Evolutionary conservation across 208 protist species (phyloP), one percentile per base, ranked within the genome.

Genomic region (Wallacemonas collosoma): DNA sequence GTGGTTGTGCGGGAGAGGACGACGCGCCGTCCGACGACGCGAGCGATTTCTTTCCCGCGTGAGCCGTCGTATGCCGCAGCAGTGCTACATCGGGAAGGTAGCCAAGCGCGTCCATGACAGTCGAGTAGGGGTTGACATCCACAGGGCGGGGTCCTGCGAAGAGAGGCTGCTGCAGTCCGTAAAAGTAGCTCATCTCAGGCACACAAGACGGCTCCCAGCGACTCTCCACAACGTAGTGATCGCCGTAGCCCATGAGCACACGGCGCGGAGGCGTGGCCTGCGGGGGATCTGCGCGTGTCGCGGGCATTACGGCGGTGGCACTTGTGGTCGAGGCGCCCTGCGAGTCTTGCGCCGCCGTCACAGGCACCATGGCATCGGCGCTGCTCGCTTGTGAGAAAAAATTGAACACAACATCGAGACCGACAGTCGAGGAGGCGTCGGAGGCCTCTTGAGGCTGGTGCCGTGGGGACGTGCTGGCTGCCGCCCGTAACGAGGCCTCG

Each of bases 191-290:
- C 60, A 51, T 44, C 60, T 44, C 60, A 35, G 41, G 12, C 12
- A 65, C 60, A 0, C 41, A 6, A 8, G 15, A 53, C 6, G 38
- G 8, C 60, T 4, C 41, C 60, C 60, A 65, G 15, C 50, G 41
- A 8, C 41, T 26, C 8, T 65, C 40, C 14, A 65, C n/a, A 26
- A 67, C 54, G 44, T 68, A 76, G 68, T 81, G 76, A 1, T 70
- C 65, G 51, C 72, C 48, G 17, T 77, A 85, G 60, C 76, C 76
- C 1, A 82, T 40, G 35, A 85, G 66, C 11, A 80, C 73, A 11
- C 76, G 76, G 26, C 67, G 76, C 3, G 57, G 69, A 15, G 47
- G 55, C 54, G 26, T 26, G 26, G 26, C 43, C 56, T 43, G 26
- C 26, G 56, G 4, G 56, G 35, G 56, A 1, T 4, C 8, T 41